Conservation (phyloP, 176 grass and related monocot genomes). For the Calamus simplicifolius region DNA sequence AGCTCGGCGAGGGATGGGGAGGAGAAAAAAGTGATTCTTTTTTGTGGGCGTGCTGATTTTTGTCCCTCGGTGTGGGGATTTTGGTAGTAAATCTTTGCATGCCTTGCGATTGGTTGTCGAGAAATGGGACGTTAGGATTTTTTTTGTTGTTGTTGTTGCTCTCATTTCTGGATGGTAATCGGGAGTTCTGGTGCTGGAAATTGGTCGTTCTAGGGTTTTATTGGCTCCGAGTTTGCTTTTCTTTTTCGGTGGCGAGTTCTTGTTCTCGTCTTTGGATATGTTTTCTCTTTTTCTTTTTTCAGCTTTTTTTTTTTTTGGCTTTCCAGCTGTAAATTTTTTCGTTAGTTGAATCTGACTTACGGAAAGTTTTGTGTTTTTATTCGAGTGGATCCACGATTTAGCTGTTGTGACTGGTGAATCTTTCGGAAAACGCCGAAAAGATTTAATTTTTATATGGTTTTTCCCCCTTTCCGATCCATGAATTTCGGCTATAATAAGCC, state of each 20-base stretch:
- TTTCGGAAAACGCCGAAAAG: slow-evolving; percentile 11
- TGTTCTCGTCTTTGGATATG: slow-evolving; percentile 8
- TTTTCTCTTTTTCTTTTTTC: not conserved
- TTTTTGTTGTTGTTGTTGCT: not conserved
- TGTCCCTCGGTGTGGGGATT: too few species aligned
- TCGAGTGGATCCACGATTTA: not conserved
- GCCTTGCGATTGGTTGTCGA: too few species aligned
- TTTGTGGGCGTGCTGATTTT: not conserved
- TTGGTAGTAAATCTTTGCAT: too few species aligned
- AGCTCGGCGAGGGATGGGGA: not conserved
- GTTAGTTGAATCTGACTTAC: slow-evolving; percentile 13
- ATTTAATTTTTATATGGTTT: not conserved
- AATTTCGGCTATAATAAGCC: too few species aligned
- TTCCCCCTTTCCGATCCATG: too few species aligned
- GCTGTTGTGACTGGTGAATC: not conserved
- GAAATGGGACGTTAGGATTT: not conserved
- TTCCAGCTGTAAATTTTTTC: slow-evolving; percentile 13
- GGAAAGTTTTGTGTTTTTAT: slow-evolving; percentile 12
- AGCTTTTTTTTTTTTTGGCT: slow-evolving; percentile 1
- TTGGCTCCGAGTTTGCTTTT: not conserved
- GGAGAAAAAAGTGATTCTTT: slow-evolving; percentile 2
- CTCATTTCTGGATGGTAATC: not conserved
- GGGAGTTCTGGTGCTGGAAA: too few species aligned
- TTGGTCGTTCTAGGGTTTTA: not conserved
- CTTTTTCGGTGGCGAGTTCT: slow-evolving; percentile 7